Evolutionary conservation across 2,329 filamentous ascomycete species (phyloP).

Genomic region (Aureobasidium sp.): DNA sequence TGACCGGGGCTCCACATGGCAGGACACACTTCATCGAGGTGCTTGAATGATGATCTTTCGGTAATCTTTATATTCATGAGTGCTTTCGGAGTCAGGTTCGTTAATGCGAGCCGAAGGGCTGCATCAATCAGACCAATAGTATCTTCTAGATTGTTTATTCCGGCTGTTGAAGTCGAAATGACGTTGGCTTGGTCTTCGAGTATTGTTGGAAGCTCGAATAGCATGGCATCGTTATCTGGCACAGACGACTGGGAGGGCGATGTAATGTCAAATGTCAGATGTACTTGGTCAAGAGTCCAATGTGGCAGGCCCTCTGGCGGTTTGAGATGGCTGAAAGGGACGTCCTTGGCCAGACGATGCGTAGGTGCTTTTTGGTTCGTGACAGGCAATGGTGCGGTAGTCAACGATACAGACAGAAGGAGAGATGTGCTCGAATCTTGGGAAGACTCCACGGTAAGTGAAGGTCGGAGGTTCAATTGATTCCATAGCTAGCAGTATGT

Average conservation of each 20-base stretch:
- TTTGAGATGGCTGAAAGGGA: constrained; percentile 25
- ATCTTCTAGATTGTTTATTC: background rate
- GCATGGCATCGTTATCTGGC: background rate
- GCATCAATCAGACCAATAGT: constrained; percentile 24
- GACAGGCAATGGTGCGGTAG: background rate
- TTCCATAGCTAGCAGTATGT: constrained; percentile 25
- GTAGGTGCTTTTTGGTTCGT: constrained; percentile 12
- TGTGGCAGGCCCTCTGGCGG: constrained; percentile 27
- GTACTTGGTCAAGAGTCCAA: constrained; percentile 26
- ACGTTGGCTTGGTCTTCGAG: background rate
- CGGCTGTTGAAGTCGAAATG: background rate
- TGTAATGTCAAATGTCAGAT: constrained; percentile 23
- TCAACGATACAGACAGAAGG: constrained; percentile 12
- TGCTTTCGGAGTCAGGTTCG: constrained; percentile 22
- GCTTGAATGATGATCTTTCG: constrained; percentile 28
- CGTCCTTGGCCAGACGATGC: constrained; percentile 24
- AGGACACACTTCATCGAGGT: constrained; percentile 34
- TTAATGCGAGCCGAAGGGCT: constrained; percentile 32
- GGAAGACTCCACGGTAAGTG: constrained; percentile 17
- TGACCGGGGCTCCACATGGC: constrained; percentile 35
- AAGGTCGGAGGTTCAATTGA: constrained; percentile 27
- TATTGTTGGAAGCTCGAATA: background rate
- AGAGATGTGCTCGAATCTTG: background rate
- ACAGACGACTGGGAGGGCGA: background rate
- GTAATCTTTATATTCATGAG: constrained; percentile 26